Conservation (phyloP, 208 protist species). For the Phytomonas francai region DNA sequence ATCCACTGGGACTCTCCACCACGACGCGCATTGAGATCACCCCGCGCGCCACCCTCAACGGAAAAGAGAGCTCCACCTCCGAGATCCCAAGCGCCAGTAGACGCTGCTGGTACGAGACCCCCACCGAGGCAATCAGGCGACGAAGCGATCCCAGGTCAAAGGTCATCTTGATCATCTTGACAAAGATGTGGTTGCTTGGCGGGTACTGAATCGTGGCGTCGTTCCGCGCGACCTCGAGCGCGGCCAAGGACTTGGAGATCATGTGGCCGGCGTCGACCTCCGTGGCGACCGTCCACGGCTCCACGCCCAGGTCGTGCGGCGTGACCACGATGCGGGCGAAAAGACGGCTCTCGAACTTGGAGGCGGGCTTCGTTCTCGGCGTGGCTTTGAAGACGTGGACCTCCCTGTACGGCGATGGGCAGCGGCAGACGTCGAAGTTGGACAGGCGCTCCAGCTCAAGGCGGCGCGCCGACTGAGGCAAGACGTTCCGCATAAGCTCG, state of each 20-base stretch:
- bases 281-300: slow-evolving; percentile 59
- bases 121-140: slow-evolving; percentile 36
- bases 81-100: slow-evolving; percentile 56
- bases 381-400: slow-evolving; percentile 90
- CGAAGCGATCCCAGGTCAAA: slow-evolving; percentile 53
- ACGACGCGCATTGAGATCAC: slow-evolving; percentile 83
- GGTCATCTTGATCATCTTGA: slow-evolving; percentile 78
- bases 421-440: slow-evolving; percentile 90
- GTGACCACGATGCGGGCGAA: slow-evolving; percentile 91
- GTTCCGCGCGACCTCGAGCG: slow-evolving; percentile 66
- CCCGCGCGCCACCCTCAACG: slow-evolving; percentile 32
- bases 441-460: slow-evolving; percentile 90
- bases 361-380: slow-evolving; percentile 44
- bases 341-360: slow-evolving; percentile 79
- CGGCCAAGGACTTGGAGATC: slow-evolving; percentile 62
- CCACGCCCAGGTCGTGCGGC: slow-evolving; percentile 73
- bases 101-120: slow-evolving; percentile 46
- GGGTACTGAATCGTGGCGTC: slow-evolving; percentile 59
- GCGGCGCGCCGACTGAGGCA: slow-evolving; percentile 91
- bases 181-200: slow-evolving; percentile 76
- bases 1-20: slow-evolving; percentile 69
- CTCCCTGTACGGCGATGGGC: slow-evolving; percentile 75
- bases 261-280: slow-evolving; percentile 76
- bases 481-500: slow-evolving; percentile 90
- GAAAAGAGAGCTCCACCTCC: slow-evolving; percentile 82